Evolutionary conservation across 306 rosid genomes (phyloP).

Genomic region (Castanospermum australe): DNA sequence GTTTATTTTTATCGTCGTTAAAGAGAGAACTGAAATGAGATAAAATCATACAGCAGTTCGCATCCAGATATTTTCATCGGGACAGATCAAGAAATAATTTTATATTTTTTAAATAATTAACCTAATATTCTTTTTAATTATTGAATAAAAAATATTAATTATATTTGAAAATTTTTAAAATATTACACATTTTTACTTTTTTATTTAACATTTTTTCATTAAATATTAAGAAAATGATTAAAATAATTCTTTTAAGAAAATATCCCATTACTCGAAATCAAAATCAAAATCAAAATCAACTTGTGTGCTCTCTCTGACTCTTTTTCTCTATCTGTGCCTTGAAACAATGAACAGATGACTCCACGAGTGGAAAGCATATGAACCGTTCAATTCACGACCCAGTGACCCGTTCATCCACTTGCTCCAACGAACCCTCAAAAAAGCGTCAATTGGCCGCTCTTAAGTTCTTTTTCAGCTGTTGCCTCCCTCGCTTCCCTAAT

Average conservation of each 20-base stretch:
- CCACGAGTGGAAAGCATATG: neutral
- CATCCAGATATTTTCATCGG: neutral
- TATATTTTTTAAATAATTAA: no score
- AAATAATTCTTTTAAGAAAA: no score
- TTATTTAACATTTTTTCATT: no score
- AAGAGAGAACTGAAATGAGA: neutral
- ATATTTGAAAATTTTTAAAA: no score
- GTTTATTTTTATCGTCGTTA: neutral
- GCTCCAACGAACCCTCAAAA: neutral
- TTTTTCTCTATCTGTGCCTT: neutral
- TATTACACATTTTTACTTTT: no score
- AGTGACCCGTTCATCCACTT: neutral
- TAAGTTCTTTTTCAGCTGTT: neutral
- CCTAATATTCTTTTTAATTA: no score
- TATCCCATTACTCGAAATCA: no score
- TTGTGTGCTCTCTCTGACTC: neutral
- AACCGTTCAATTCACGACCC: neutral
- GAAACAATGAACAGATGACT: neutral
- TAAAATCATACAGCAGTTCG: neutral
- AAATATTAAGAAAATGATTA: no score
- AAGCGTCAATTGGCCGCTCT: slow-evolving; percentile 20
- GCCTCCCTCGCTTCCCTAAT: neutral
- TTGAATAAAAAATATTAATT: no score
- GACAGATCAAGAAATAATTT: no score
- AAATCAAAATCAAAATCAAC: neutral